These are phyloP conservation scores for Singerocomus rubriflavus DNA, from an alignment of 1,284 basidiomycete genomes.

Conservation along the genomic window DNA sequence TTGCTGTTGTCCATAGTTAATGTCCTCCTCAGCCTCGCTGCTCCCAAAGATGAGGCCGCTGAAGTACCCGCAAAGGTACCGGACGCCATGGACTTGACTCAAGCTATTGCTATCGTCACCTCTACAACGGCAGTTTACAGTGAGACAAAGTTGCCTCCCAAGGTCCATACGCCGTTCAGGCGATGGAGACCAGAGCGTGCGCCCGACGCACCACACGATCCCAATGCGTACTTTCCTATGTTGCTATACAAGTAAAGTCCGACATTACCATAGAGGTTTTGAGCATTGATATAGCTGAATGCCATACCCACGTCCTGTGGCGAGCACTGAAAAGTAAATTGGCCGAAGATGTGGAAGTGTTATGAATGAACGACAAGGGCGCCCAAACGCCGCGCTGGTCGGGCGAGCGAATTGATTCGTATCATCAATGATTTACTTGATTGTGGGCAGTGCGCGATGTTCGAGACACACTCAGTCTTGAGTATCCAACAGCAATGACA, in stretches of 20 bases:
- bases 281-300: slow-evolving; percentile 13
- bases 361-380: neutral
- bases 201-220: slow-evolving; percentile 73
- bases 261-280: neutral
- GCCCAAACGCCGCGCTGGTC: neutral
- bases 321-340: neutral
- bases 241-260: slow-evolving; percentile 63
- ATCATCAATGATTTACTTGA: neutral
- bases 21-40: slow-evolving; percentile 46
- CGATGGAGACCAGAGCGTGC: slow-evolving; percentile 69
- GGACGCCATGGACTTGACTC: slow-evolving; percentile 56
- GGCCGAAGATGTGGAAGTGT: neutral
- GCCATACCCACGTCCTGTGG: slow-evolving; percentile 4
- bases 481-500: neutral
- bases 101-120: slow-evolving; percentile 66
- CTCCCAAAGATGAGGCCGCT: slow-evolving; percentile 48
- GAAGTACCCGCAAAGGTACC: slow-evolving; percentile 48
- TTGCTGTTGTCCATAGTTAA: slow-evolving; percentile 5
- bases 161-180: slow-evolving; percentile 59
- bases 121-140: slow-evolving; percentile 61
- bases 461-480: neutral
- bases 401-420: too few species aligned
- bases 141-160: slow-evolving; percentile 68
- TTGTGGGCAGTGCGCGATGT: too few species aligned
- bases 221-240: slow-evolving; percentile 84